A percentile compares a stretch with the other conserved stretches of the same genome.
Evolutionary conservation across 352 stramenopile species (phyloP).

Genomic region (Phytophthora litchii): DNA sequence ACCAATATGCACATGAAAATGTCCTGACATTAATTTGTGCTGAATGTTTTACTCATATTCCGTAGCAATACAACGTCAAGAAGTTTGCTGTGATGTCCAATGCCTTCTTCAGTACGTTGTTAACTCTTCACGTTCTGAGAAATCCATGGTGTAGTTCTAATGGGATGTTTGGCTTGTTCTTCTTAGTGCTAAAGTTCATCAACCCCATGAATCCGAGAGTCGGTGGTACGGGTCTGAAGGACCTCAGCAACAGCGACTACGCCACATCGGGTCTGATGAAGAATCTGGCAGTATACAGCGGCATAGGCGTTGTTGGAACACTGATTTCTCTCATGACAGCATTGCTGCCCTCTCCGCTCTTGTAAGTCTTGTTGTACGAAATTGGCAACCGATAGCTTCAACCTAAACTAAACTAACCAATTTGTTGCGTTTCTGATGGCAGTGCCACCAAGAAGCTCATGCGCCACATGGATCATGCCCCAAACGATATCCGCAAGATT

Average conservation of each 20-base stretch:
- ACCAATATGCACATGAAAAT: too few relatives aligned
- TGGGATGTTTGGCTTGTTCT: too few relatives aligned
- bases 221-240: conserved; percentile 45
- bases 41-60: conserved; percentile 1
- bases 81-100: conserved; percentile 79
- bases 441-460: conserved; percentile 64
- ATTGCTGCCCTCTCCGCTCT: conserved; percentile 61
- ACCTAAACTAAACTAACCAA: background rate
- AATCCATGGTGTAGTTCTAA: too few relatives aligned
- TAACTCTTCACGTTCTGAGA: too few relatives aligned
- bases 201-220: conserved; percentile 68
- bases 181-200: conserved; percentile 62
- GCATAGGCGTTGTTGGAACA: conserved; percentile 62
- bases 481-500: conserved; percentile 69
- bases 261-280: conserved; percentile 56
- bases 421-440: background rate
- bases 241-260: conserved; percentile 49
- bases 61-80: conserved; percentile 66
- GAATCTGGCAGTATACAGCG: conserved; percentile 69
- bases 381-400: background rate
- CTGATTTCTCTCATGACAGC: conserved; percentile 64
- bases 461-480: conserved; percentile 46
- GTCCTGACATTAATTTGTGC: conserved; percentile 1
- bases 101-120: conserved; percentile 67
- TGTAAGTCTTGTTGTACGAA: conserved; percentile 37